These are phyloP conservation scores for Wickerhamiella australiensis DNA, from an alignment of 805 yeast genomes.

Conservation along the genomic window DNA sequence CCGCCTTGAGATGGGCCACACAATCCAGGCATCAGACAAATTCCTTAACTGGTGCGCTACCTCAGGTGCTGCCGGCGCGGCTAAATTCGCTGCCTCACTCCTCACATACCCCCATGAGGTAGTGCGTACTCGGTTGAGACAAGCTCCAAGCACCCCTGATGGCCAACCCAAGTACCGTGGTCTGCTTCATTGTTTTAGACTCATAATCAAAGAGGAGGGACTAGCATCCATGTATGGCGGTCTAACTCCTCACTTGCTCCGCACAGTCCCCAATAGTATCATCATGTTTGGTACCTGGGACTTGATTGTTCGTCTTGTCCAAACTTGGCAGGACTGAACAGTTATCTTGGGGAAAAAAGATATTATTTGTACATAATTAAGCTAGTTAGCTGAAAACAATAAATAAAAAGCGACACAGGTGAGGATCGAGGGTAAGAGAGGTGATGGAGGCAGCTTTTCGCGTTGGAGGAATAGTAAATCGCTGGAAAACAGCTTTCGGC, in stretches of 20 bases:
- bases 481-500: too few species aligned
- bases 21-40: constrained; percentile 41
- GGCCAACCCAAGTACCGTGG: constrained; percentile 86
- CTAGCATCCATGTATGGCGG: constrained; percentile 92
- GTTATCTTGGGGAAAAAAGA: background rate
- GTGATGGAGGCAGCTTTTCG: too few species aligned
- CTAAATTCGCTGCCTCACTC: constrained; percentile 84
- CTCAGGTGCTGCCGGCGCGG: constrained; percentile 95
- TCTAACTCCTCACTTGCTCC: constrained; percentile 84
- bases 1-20: constrained; percentile 28
- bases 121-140: constrained; percentile 87
- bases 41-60: constrained; percentile 86
- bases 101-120: constrained; percentile 97
- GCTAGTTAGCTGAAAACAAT: background rate
- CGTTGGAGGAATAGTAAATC: too few species aligned
- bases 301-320: constrained; percentile 47
- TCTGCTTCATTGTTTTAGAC: constrained; percentile 68
- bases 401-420: background rate
- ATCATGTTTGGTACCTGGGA: constrained; percentile 99
- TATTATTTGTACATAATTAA: too few species aligned
- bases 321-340: background rate
- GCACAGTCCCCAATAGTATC: constrained; percentile 96
- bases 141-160: constrained; percentile 63
- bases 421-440: too few species aligned
- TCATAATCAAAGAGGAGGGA: constrained; percentile 88